Evolutionary conservation across 2,329 filamentous ascomycete genomes (phyloP).

Genomic region (Apiospora sp.): DNA sequence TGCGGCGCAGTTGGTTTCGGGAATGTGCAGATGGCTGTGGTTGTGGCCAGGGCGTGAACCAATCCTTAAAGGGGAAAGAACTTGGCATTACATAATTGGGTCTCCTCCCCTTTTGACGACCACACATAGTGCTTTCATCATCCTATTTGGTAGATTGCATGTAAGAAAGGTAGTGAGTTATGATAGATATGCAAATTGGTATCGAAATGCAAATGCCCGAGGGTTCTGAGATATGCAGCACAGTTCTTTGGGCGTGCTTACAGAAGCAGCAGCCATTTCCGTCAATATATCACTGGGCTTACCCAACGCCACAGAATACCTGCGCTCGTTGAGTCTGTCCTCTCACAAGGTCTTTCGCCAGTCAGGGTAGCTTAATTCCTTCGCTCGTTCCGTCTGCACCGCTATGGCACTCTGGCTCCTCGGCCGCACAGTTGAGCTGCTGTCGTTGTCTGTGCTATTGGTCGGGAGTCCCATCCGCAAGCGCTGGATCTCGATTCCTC

Average conservation of each 20-base stretch:
- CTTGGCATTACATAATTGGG: conserved; percentile 17
- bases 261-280: background rate
- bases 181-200: too few relatives aligned
- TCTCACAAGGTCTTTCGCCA: background rate
- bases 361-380: background rate
- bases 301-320: background rate
- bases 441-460: too few relatives aligned
- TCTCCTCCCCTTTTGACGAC: background rate
- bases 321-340: background rate
- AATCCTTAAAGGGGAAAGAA: background rate
- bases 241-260: background rate
- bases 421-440: background rate
- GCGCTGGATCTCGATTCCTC: background rate
- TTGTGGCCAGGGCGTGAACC: background rate
- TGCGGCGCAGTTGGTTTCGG: conserved; percentile 8
- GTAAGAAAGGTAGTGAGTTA: background rate
- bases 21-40: background rate
- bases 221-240: too few relatives aligned
- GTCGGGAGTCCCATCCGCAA: background rate
- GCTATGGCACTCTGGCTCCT: background rate
- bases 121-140: background rate
- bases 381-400: background rate
- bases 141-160: background rate
- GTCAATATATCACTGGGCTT: background rate
- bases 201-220: too few relatives aligned